Evolutionary conservation across 257 asterid species (phyloP).

Genomic region (Solanum megistacrolobum): DNA sequence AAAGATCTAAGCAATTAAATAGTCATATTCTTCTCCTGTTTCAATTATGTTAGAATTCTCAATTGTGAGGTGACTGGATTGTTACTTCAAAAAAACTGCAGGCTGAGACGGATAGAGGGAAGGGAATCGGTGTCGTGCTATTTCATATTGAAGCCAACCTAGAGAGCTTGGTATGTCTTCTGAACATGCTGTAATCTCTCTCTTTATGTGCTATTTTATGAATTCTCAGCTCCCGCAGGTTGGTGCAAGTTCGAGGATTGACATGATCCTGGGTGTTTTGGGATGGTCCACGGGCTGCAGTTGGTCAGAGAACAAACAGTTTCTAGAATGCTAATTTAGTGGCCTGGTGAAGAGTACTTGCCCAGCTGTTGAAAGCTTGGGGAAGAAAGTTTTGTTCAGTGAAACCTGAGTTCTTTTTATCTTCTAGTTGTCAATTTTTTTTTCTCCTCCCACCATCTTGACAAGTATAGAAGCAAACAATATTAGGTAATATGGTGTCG

Average conservation of each 20-base stretch:
- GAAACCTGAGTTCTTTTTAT: slow-evolving; percentile 8
- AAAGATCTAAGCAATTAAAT: neutral
- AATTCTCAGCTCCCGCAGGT: slow-evolving; percentile 26
- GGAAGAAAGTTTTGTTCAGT: slow-evolving; percentile 39
- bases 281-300: slow-evolving; percentile 97
- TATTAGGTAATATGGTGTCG: slow-evolving; percentile 13
- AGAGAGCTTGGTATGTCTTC: slow-evolving; percentile 58
- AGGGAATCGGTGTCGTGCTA: slow-evolving; percentile 70
- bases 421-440: slow-evolving; percentile 14
- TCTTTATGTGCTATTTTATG: neutral
- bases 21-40: neutral
- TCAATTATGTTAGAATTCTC: neutral
- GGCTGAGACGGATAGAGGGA: slow-evolving; percentile 73
- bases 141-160: slow-evolving; percentile 72
- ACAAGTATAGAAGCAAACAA: slow-evolving; percentile 19
- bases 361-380: slow-evolving; percentile 25
- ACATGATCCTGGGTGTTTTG: slow-evolving; percentile 67
- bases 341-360: slow-evolving; percentile 6
- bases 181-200: neutral
- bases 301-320: slow-evolving; percentile 50
- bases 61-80: neutral
- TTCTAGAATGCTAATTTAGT: slow-evolving; percentile 43
- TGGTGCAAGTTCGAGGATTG: slow-evolving; percentile 57
- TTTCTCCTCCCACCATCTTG: neutral
- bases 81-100: slow-evolving; percentile 9